Conservation (phyloP, 2,329 filamentous ascomycete species). For the Ceratocystis lukuohia region DNA sequence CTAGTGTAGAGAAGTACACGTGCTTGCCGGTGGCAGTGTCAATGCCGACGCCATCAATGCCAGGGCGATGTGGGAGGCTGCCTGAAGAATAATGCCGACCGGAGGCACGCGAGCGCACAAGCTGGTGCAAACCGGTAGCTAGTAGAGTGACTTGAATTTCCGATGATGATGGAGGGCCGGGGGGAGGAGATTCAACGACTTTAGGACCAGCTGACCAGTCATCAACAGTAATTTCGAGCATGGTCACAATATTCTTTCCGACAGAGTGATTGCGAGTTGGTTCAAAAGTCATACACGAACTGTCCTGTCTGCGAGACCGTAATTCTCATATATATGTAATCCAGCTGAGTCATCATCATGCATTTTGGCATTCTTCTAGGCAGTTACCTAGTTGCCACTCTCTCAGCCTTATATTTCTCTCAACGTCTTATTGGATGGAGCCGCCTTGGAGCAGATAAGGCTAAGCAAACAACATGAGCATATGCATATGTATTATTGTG, state of each 20-base stretch:
- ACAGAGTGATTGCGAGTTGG: not conserved
- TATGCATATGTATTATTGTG: not conserved
- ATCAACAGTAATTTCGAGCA: slow-evolving; percentile 1
- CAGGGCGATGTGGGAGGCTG: slow-evolving; percentile 37
- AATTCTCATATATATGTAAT: no score
- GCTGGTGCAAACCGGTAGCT: slow-evolving; percentile 38
- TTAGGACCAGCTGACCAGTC: slow-evolving; percentile 1
- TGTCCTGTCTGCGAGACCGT: no score
- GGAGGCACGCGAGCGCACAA: slow-evolving; percentile 40
- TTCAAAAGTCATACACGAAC: no score
- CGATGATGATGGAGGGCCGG: not conserved
- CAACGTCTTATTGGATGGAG: not conserved
- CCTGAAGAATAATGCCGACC: slow-evolving; percentile 42
- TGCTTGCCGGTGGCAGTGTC: slow-evolving; percentile 32
- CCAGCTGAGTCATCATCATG: not conserved
- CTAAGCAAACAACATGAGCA: not conserved
- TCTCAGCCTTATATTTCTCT: not conserved
- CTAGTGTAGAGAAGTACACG: slow-evolving; percentile 35
- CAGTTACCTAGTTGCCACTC: not conserved
- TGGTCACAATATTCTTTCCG: not conserved
- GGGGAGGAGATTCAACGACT: not conserved
- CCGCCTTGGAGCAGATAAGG: not conserved
- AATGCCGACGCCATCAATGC: slow-evolving; percentile 39
- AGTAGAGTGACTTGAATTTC: slow-evolving; percentile 35
- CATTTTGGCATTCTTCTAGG: not conserved